Evolutionary conservation across 192 early-diverging fungal genomes (phyloP), one percentile per base, ranked within the genome.

Genomic region (Coemansia sp.): DNA sequence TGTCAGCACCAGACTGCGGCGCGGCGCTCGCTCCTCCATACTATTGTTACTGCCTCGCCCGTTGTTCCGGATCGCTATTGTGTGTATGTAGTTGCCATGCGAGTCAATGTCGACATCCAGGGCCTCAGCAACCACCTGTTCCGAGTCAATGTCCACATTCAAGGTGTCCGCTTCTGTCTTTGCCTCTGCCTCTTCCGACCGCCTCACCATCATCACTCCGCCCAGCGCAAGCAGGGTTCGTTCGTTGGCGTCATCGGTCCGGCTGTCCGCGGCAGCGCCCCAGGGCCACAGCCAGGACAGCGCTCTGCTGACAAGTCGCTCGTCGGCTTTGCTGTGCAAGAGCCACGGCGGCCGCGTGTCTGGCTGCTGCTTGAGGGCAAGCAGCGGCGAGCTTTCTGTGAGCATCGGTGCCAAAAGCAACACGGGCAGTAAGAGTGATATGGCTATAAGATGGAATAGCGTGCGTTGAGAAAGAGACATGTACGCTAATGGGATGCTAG

Each of bases 71-170:
- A 78, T 78, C 3, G 70, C 69, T 19, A 78, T 70, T 56, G 75
- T 78, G 70, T 78, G 75, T 24, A 78, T 67, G 65, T 78, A 78
- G 66, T 72, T 72, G 53, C 70, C 75, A 2, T 43, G 35, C 12
- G 14, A 19, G 62, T 72, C 75, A 27, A 78, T 72, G 27, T 68
- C 70, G 12, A 78, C 69, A 60, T 78, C 75, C 21, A 65, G 29
- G n/a, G 72, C 53, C 58, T 72, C 58, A 27, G 68, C 65, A n/a
- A 46, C 26, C 15, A 54, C 41, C 17, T 41, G 24, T 27, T 50
- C 63, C 11, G 52, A 37, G 19, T 11, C 50, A 26, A 27, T 19
- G 12, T 37, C 15, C 41, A 15, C 41, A 18, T 42, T 42, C 8
- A 15, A 42, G 7, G 29, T 32, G 29, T 32, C 41, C 41, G 41